Evolutionary conservation across 2,329 filamentous ascomycete species (phyloP).

Genomic region (Alternaria metachromatica): DNA sequence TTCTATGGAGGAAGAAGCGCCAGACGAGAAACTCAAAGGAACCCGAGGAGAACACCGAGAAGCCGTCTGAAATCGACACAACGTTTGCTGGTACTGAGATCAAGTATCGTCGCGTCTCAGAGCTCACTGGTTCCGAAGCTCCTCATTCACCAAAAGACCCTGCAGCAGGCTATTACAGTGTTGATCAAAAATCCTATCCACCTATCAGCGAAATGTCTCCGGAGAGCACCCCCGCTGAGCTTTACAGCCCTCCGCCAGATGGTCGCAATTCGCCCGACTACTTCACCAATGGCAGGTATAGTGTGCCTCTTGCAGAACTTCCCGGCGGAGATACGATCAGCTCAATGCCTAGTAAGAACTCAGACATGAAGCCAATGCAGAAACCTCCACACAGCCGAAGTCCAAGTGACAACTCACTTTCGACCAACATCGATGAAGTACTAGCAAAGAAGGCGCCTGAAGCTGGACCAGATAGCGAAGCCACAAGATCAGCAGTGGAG

Average conservation of each 20-base stretch:
- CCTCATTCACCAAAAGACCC: constrained; percentile 34
- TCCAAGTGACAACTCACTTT: constrained; percentile 34
- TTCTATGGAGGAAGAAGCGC: constrained; percentile 35
- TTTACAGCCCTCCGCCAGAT: constrained; percentile 41
- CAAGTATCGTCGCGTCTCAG: constrained; percentile 41
- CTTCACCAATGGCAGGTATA: constrained; percentile 28
- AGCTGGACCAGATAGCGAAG: neutral
- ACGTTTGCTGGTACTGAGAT: constrained; percentile 33
- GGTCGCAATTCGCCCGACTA: constrained; percentile 29
- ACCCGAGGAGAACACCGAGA: constrained; percentile 13
- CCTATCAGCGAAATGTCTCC: constrained; percentile 44
- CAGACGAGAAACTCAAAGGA: constrained; percentile 14
- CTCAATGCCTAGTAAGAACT: constrained; percentile 17
- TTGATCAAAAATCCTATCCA: constrained; percentile 35
- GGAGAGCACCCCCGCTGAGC: constrained; percentile 41
- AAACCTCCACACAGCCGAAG: constrained; percentile 29
- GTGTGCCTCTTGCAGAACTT: constrained; percentile 37
- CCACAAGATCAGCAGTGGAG: neutral
- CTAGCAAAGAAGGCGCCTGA: constrained; percentile 18
- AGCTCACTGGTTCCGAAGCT: constrained; percentile 42
- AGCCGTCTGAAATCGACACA: constrained; percentile 38
- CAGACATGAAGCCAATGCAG: constrained; percentile 22
- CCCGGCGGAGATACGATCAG: constrained; percentile 39
- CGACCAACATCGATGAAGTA: constrained; percentile 39
- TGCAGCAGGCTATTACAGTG: constrained; percentile 33